Evolutionary conservation across 345 rosid species (phyloP).

Genomic region (Syzygium aromaticum): DNA sequence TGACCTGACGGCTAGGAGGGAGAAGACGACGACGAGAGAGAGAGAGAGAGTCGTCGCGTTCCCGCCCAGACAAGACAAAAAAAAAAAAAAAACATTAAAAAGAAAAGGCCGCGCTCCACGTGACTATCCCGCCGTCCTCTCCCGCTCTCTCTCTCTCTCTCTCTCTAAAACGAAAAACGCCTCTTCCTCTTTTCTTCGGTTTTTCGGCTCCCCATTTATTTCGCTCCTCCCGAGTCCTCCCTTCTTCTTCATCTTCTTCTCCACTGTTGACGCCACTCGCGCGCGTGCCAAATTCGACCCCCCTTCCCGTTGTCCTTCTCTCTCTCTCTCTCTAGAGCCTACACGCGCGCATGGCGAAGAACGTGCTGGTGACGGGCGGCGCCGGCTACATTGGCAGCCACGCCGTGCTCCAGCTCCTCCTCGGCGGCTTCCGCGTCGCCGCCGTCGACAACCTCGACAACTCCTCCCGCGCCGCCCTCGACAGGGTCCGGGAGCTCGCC

Average conservation of each 20-base stretch:
- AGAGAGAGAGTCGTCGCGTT: not conserved
- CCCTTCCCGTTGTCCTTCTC: not conserved
- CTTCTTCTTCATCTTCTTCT: too few relatives aligned
- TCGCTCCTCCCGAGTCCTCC: not conserved
- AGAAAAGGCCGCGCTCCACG: not conserved
- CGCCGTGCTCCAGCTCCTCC: constrained; percentile 84
- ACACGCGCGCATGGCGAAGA: constrained; percentile 1
- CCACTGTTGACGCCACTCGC: not conserved
- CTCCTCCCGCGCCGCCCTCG: constrained; percentile 50
- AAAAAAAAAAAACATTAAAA: too few relatives aligned
- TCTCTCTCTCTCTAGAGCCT: not conserved
- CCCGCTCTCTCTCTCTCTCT: not conserved
- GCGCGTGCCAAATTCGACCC: not conserved
- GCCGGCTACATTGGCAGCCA: constrained; percentile 99
- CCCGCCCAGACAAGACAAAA: not conserved
- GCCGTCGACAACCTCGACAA: constrained; percentile 92
- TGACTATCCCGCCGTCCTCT: not conserved
- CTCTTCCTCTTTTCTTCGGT: not conserved
- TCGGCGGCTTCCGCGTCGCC: constrained; percentile 51
- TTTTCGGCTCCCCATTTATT: not conserved
- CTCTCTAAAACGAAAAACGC: not conserved
- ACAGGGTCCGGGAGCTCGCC: constrained; percentile 67
- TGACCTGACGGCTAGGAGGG: too few relatives aligned
- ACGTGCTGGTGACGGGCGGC: constrained; percentile 84
- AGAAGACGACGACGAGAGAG: too few relatives aligned